Evolutionary conservation across 1,284 basidiomycete species (phyloP).

Genomic region (Malassezia obtusa): DNA sequence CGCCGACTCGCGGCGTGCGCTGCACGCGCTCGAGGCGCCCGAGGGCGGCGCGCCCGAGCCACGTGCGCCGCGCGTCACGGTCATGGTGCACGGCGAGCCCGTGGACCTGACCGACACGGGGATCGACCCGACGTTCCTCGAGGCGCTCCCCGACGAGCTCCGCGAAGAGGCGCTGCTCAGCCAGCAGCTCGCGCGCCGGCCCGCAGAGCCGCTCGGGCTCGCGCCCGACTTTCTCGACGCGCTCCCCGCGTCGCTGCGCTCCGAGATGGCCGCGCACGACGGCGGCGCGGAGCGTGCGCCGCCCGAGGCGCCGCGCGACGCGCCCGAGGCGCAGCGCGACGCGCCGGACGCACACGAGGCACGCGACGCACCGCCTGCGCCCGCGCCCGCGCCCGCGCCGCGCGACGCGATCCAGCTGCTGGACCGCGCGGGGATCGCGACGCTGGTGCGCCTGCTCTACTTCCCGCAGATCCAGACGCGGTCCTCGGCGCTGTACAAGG

Average conservation of each 20-base stretch:
- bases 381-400: background rate
- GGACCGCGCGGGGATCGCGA: constrained; percentile 79
- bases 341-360: background rate
- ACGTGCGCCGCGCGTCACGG: constrained; percentile 20
- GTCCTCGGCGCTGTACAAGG: constrained; percentile 75
- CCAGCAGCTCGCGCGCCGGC: constrained; percentile 61
- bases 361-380: background rate
- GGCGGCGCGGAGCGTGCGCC: background rate
- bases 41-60: constrained; percentile 12
- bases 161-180: constrained; percentile 86
- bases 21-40: constrained; percentile 14
- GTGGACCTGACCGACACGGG: constrained; percentile 98
- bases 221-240: constrained; percentile 92
- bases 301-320: background rate
- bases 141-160: constrained; percentile 96
- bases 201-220: constrained; percentile 64
- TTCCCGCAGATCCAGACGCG: constrained; percentile 77
- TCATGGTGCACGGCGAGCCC: constrained; percentile 69
- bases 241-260: constrained; percentile 85
- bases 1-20: constrained; percentile 47
- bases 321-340: too few relatives aligned
- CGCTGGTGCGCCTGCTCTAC: constrained; percentile 84
- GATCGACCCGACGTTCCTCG: constrained; percentile 94
- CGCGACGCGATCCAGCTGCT: constrained; percentile 81
- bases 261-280: constrained; percentile 77